A percentile compares a stretch with the other conserved stretches of the same genome.
Evolutionary conservation across 2,329 filamentous ascomycete genomes (phyloP).

Genomic region (Phaeosphaeriaceae sp.): DNA sequence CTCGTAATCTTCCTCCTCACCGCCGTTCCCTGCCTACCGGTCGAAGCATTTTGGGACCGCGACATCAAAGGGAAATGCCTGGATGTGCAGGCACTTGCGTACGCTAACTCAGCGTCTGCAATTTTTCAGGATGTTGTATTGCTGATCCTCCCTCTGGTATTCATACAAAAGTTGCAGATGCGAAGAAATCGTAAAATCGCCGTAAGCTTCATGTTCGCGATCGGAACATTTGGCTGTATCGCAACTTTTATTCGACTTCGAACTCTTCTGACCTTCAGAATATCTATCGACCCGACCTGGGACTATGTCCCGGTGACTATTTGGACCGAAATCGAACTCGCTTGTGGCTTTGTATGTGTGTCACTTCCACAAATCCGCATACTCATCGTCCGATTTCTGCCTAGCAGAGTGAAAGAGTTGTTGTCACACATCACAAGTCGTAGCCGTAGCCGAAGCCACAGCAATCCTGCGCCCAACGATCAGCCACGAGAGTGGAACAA

Average conservation of each 20-base stretch:
- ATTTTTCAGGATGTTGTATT: conserved; percentile 32
- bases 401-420: conserved; percentile 4
- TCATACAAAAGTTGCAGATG: conserved; percentile 25
- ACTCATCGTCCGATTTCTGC: conserved; percentile 16
- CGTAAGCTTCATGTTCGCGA: conserved; percentile 29
- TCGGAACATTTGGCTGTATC: conserved; percentile 24
- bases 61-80: conserved; percentile 30
- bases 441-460: not conserved
- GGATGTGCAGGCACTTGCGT: conserved; percentile 25
- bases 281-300: conserved; percentile 30
- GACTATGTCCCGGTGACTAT: conserved; percentile 28
- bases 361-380: conserved; percentile 25
- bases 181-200: conserved; percentile 21
- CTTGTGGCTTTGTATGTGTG: conserved; percentile 19
- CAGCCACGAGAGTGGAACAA: conserved; percentile 10
- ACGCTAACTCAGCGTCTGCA: conserved; percentile 24
- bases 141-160: conserved; percentile 27
- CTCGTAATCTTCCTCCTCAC: conserved; percentile 25
- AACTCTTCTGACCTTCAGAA: conserved; percentile 24
- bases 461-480: not conserved
- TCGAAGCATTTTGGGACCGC: conserved; percentile 29
- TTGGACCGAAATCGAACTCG: conserved; percentile 31
- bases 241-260: conserved; percentile 25
- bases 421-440: not conserved
- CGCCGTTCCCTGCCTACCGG: conserved; percentile 27